Evolutionary conservation across 768 basidiomycete genomes (phyloP).

Genomic region (Lentinula guzmanii): DNA sequence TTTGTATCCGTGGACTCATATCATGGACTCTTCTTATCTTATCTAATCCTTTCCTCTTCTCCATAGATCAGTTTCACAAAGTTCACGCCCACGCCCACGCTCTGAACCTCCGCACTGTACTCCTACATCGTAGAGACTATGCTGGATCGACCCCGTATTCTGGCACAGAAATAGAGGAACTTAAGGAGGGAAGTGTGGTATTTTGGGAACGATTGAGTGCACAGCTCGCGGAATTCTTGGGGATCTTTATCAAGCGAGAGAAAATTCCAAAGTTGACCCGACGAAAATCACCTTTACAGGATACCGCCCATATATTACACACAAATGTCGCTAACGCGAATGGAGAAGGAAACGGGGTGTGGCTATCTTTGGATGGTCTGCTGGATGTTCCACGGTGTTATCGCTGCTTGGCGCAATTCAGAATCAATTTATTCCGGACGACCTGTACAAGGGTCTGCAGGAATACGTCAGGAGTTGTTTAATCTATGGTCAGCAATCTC

Average conservation of each 20-base stretch:
- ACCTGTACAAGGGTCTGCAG: constrained; percentile 2
- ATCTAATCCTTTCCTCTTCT: neutral
- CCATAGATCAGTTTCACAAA: constrained; percentile 11
- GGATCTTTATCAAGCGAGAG: constrained; percentile 11
- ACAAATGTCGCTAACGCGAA: neutral
- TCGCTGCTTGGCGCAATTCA: neutral
- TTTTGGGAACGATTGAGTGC: constrained; percentile 13
- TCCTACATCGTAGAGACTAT: constrained; percentile 18
- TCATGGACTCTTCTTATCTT: neutral
- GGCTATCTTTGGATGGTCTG: constrained; percentile 16
- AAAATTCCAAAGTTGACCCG: constrained; percentile 11
- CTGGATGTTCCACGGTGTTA: constrained; percentile 9
- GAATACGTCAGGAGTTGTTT: constrained; percentile 10
- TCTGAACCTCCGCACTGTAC: constrained; percentile 14
- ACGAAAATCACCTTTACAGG: neutral
- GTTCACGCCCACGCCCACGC: constrained; percentile 8
- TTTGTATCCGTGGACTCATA: constrained; percentile 3
- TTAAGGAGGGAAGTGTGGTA: constrained; percentile 8
- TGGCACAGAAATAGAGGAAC: constrained; percentile 13
- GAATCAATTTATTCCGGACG: constrained; percentile 3
- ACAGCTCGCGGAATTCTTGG: constrained; percentile 14
- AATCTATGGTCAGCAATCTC: constrained; percentile 11
- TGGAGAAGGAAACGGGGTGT: constrained; percentile 14
- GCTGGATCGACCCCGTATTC: constrained; percentile 16
- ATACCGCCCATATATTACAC: neutral